These are phyloP conservation scores for Nepenthes gracilis DNA, from an alignment of 148 eudicot genomes.

Conservation along the genomic window DNA sequence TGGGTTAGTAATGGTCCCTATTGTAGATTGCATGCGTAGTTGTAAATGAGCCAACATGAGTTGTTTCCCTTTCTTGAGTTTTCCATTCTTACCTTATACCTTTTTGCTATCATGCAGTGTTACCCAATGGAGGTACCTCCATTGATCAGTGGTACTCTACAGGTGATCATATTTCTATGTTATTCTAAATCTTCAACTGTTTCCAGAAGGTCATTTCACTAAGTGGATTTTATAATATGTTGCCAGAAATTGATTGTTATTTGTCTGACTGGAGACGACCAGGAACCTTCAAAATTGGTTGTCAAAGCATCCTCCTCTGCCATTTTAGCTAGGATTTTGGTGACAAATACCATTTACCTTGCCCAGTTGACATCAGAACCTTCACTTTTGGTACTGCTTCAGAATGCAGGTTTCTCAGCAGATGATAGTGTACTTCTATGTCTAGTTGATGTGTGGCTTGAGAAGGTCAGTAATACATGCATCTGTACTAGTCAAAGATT, in stretches of 20 bases:
- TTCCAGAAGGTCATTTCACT: constrained; percentile 1
- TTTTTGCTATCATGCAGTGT: constrained; percentile 42
- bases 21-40: too few species aligned
- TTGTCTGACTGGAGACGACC: constrained; percentile 79
- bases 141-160: constrained; percentile 75
- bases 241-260: constrained; percentile 73
- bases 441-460: constrained; percentile 91
- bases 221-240: constrained; percentile 11
- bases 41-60: too few species aligned
- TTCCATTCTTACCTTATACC: not conserved
- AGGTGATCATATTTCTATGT: constrained; percentile 33
- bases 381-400: constrained; percentile 54
- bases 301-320: constrained; percentile 85
- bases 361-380: constrained; percentile 85
- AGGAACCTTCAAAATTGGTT: constrained; percentile 75
- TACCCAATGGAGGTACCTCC: constrained; percentile 85
- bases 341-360: constrained; percentile 78
- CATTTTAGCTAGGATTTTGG: constrained; percentile 82
- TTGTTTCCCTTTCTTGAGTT: not conserved
- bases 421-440: constrained; percentile 88
- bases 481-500: not conserved
- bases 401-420: constrained; percentile 58
- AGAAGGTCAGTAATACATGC: constrained; percentile 53
- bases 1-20: too few species aligned
- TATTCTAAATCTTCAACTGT: not conserved